Base-by-base conservation (phyloP, 164 flowering plant genomes). In the Litsea cubeba region DNA sequence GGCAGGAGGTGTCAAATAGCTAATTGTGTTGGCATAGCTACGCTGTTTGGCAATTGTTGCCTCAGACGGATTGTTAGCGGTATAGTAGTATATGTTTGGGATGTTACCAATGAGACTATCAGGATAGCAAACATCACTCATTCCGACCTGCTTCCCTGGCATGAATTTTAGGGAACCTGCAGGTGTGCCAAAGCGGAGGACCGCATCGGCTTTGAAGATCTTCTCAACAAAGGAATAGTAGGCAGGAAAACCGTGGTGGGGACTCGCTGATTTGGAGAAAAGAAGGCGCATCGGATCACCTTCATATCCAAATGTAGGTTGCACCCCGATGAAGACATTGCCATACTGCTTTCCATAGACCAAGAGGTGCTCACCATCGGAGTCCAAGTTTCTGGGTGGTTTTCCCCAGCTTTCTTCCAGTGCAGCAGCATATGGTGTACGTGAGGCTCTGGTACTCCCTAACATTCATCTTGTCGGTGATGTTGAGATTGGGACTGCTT, bases 61-160 rank as follows among this genome's bases (percentile, higher is more conserved):
- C 75, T 96, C 99, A 25, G 99, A 96, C 1, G 99, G 99, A 76
- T 93, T 96, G 73, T 96, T 96, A 0, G 99, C 99, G 0, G 99
- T 98, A 75, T 96, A 96, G 75, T 96, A 96, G 78, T 96, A 96
- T 15, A 96, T 83, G 78, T 96, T 96, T 26, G 99, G 99, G 62
- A 96, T 92, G 81, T 96, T 96, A 15, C 99, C 99, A 26, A 93
- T 96, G 15, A 96, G 91, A 82, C 99, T 96, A 69, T 96, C 98
- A 1, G 98, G 99, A 80, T 73, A 96, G 76, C 99, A 96, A 14
- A 66, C 99, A 82, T 96, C 99, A 71, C 99, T 96, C 99, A 96
- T 96, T 54, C 98, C 99, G 10, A 96, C 99, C 71, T 96, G 99
- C 69, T 96, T 96, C 58, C 99, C 99, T 12, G 99, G 99, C 99